Conservation (phyloP, 148 eudicot genomes). For the Persicaria maculosa region DNA sequence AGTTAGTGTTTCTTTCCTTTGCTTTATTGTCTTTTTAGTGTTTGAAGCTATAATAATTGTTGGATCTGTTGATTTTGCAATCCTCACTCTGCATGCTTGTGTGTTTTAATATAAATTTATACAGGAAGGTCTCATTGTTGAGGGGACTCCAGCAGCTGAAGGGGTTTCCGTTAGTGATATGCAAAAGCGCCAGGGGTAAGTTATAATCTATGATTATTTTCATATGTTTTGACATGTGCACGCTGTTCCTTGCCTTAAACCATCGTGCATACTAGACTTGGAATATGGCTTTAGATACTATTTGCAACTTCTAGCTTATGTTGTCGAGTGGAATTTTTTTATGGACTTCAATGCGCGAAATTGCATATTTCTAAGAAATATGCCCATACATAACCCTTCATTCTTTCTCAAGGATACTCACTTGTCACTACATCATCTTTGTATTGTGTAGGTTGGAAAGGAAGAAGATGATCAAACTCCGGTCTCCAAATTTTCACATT, state of each 20-base stretch:
- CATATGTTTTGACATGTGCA: neutral
- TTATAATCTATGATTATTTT: neutral
- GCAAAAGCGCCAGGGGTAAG: slow-evolving; percentile 83
- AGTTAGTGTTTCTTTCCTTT: slow-evolving; percentile 28
- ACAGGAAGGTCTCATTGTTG: slow-evolving; percentile 86
- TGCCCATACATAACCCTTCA: neutral
- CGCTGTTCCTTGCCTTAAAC: neutral
- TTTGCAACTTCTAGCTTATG: neutral
- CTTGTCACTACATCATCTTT: neutral
- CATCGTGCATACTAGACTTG: neutral
- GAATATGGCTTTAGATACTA: neutral
- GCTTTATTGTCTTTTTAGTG: neutral
- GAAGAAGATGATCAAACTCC: slow-evolving; percentile 65
- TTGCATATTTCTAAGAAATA: neutral
- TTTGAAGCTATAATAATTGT: neutral
- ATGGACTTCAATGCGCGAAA: neutral
- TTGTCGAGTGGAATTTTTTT: neutral
- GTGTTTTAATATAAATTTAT: neutral
- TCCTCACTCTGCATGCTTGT: neutral
- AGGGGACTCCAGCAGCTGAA: slow-evolving; percentile 92
- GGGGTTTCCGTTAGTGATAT: slow-evolving; percentile 85
- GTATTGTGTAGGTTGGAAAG: slow-evolving; percentile 57
- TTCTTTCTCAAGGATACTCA: neutral
- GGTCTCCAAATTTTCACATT: slow-evolving; percentile 86
- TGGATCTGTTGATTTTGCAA: neutral